Base-by-base conservation (phyloP, 1,284 basidiomycete species). In the Moesziomyces parantarcticus region DNA sequence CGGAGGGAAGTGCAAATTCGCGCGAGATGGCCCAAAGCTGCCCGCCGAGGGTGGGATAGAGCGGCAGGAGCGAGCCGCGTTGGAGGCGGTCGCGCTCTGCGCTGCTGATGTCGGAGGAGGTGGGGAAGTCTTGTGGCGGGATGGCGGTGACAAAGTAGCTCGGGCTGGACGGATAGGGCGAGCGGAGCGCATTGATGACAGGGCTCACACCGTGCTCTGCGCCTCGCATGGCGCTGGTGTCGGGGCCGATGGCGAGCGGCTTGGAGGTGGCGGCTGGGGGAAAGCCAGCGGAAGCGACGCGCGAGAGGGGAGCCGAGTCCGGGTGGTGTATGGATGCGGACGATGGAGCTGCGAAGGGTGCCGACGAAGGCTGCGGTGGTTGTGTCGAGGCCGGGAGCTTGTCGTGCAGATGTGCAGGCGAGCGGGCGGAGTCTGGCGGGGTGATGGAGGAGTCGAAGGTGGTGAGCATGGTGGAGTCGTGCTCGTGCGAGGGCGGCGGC, bases 11-110 rank as follows among this genome's bases (percentile, higher is more conserved):
- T 3, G 76, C 77, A n/a, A 76, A 82, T 34, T 83, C 80, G 48
- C 81, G 72, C 5, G 81, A 70, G 51, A 83, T 78, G n/a, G 81
- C 81, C 58, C 80, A 83, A 7, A 83, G 75, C 58, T 83, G 81
- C 7, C 79, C 80, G 21, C 77, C 78, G 14, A 83, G 71, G 0
- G 81, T 81, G 0, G 81, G 81, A 50, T 82, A 82, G 40, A 83
- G 67, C 0, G 81, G 81, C 36, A 83, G 42, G 2, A 83, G 76
- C 20, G 75, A 76, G 39, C 81, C 81, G 34, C 81, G 66, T 34
- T 76, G 77, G 13, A 61, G 29, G 18, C 62, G 71, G 23, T 60
- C 57, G 25, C 50, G 62, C 46, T 60, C 58, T 14, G 42, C 22
- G 22, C 53, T 51, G 49, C 23, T 58, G 52, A 58, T n/a, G 6